phyloP scores from a whole-genome alignment of 2,329 filamentous ascomycete species.

The Thelonectria blattea region DNA sequence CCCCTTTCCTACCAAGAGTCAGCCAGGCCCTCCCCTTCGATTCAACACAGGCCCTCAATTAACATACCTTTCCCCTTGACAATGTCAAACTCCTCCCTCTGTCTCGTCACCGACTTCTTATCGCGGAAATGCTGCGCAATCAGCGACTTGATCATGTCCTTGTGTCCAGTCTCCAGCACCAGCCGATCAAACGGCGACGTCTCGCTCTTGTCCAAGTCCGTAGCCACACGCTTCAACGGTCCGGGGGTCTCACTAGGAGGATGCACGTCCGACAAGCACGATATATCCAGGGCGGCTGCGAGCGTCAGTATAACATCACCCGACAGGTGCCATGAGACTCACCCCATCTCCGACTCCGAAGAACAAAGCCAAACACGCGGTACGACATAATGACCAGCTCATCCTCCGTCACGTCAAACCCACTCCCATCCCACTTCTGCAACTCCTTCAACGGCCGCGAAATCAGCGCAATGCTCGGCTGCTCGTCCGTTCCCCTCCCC shows the following conservation, averaged over 20 bases:
- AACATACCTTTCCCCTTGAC: slow-evolving; percentile 43
- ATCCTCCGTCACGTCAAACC: slow-evolving; percentile 20
- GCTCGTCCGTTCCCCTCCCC: too few species aligned
- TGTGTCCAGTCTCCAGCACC: slow-evolving; percentile 34
- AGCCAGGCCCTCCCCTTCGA: background rate
- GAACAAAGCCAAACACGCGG: slow-evolving; percentile 42
- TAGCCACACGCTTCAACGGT: background rate
- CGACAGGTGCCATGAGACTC: too few species aligned
- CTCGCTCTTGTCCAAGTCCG: background rate
- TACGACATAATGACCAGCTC: slow-evolving; percentile 42
- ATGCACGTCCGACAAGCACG: too few species aligned
- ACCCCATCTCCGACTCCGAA: slow-evolving; percentile 44
- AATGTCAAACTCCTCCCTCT: slow-evolving; percentile 37
- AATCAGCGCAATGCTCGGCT: background rate
- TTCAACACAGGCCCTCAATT: too few species aligned
- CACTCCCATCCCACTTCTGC: background rate
- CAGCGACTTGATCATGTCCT: slow-evolving; percentile 39
- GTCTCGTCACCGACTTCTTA: slow-evolving; percentile 21
- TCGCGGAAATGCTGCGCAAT: slow-evolving; percentile 42
- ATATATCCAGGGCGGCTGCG: background rate
- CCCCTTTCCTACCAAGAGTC: background rate
- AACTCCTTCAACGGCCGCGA: background rate
- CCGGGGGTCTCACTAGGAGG: too few species aligned
- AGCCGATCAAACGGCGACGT: slow-evolving; percentile 35
- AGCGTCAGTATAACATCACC: too few species aligned